These are phyloP conservation scores for Cicer cuneatum DNA, from an alignment of 306 rosid species.

Conservation along the genomic window DNA sequence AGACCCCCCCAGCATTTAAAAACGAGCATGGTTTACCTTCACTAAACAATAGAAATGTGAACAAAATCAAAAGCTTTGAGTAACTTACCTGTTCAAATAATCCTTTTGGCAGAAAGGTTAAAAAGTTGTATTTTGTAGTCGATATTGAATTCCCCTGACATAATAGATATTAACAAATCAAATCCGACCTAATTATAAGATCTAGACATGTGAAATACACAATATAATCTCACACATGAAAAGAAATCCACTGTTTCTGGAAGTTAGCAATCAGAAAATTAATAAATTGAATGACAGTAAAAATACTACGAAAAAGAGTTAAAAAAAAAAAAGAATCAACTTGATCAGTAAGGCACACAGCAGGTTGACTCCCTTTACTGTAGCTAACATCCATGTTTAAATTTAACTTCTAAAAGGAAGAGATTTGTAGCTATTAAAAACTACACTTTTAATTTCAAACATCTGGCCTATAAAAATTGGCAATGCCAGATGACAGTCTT, in stretches of 20 bases:
- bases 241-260: background rate
- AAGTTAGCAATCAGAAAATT: conserved; percentile 17
- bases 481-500: conserved; percentile 3
- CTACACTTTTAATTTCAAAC: conserved; percentile 20
- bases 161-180: conserved; percentile 46
- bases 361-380: conserved; percentile 13
- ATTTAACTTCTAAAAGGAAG: background rate
- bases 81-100: conserved; percentile 90
- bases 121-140: conserved; percentile 85
- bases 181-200: conserved; percentile 32
- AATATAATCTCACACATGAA: conserved; percentile 37
- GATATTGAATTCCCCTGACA: conserved; percentile 95
- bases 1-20: conserved; percentile 24
- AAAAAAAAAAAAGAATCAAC: background rate
- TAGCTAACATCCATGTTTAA: conserved; percentile 11
- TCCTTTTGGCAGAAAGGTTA: conserved; percentile 92
- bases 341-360: conserved; percentile 5
- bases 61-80: conserved; percentile 40
- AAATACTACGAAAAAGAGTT: background rate
- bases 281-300: background rate
- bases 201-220: conserved; percentile 28
- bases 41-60: conserved; percentile 33
- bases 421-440: conserved; percentile 19
- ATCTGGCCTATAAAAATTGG: conserved; percentile 13
- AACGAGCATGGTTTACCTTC: conserved; percentile 26